A percentile compares a stretch with the other conserved stretches of the same genome.
phyloP scores from a whole-genome alignment of 2,329 filamentous ascomycete genomes.

The Cercospora sp. region DNA sequence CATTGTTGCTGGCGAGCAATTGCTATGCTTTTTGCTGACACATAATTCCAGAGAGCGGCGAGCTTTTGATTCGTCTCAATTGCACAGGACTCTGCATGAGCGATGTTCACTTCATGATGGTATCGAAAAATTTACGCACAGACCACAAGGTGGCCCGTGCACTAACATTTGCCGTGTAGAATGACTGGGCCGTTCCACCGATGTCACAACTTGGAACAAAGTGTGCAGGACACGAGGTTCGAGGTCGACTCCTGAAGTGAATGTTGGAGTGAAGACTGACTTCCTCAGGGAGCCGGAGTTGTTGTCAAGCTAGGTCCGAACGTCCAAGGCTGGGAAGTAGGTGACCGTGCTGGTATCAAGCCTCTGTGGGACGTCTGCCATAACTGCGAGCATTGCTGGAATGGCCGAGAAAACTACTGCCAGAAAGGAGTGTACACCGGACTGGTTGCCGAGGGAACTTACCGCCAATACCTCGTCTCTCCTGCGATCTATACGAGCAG shows the following conservation, averaged over 20 bases:
- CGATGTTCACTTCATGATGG: constrained; percentile 58
- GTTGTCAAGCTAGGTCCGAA: constrained; percentile 58
- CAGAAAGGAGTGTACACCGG: constrained; percentile 48
- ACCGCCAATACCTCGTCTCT: constrained; percentile 60
- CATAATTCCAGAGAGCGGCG: constrained; percentile 40
- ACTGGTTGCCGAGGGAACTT: constrained; percentile 50
- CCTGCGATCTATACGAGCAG: constrained; percentile 57
- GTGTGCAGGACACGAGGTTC: constrained; percentile 52
- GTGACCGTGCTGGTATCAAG: constrained; percentile 54
- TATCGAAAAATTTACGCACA: too few relatives aligned
- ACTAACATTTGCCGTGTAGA: constrained; percentile 19
- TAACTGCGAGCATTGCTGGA: constrained; percentile 46
- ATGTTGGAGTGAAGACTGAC: constrained; percentile 34
- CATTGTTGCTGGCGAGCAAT: neutral
- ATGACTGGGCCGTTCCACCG: constrained; percentile 52
- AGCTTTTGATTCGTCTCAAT: constrained; percentile 59
- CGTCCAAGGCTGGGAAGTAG: constrained; percentile 55
- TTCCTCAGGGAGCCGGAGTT: constrained; percentile 52
- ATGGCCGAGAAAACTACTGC: constrained; percentile 57
- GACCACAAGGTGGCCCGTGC: too few relatives aligned
- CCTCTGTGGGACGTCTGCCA: constrained; percentile 55
- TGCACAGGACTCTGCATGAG: constrained; percentile 59
- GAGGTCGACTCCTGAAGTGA: constrained; percentile 30
- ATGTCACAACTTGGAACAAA: constrained; percentile 45
- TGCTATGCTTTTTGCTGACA: neutral